These are phyloP conservation scores for Pythium phragmitis DNA, from an alignment of 352 stramenopile genomes.

Conservation along the genomic window DNA sequence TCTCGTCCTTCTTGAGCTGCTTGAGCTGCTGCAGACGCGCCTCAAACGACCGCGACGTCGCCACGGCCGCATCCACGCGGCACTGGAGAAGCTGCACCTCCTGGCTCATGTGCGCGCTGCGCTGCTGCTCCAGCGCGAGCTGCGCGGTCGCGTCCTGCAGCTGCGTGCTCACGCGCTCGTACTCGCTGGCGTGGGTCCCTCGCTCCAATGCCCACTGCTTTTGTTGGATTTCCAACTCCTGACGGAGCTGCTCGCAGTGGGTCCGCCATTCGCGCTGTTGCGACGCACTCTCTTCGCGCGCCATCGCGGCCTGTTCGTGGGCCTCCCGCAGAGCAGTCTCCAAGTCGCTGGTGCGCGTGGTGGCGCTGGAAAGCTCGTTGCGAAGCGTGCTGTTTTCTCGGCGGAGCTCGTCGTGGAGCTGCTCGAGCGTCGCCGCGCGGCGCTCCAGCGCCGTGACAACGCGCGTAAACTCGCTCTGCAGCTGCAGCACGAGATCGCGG, in stretches of 20 bases:
- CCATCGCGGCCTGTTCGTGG: constrained; percentile 11
- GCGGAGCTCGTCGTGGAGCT: constrained; percentile 51
- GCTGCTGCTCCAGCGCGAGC: constrained; percentile 31
- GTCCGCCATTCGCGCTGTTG: constrained; percentile 3
- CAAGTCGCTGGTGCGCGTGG: not conserved
- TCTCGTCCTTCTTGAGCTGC: constrained; percentile 42
- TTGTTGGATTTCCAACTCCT: constrained; percentile 33
- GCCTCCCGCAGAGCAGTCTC: not conserved
- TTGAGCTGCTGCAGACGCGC: constrained; percentile 42
- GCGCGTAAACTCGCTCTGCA: constrained; percentile 62
- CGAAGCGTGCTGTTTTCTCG: constrained; percentile 27
- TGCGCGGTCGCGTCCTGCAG: constrained; percentile 34
- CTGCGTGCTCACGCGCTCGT: constrained; percentile 34
- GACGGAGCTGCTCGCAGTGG: constrained; percentile 8
- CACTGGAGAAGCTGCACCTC: constrained; percentile 48
- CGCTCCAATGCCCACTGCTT: constrained; percentile 42
- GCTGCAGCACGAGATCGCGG: constrained; percentile 48
- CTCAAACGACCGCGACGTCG: constrained; percentile 52
- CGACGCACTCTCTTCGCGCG: constrained; percentile 13
- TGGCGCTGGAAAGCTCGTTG: constrained; percentile 1
- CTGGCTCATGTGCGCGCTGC: constrained; percentile 34
- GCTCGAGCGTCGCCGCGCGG: constrained; percentile 41
- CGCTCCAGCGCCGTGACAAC: constrained; percentile 57
- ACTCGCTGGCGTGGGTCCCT: constrained; percentile 27
- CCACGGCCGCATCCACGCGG: constrained; percentile 47